Evolutionary conservation across 805 yeast genomes (phyloP), one percentile per base, ranked within the genome.

Genomic region (Pichia scutulata): DNA sequence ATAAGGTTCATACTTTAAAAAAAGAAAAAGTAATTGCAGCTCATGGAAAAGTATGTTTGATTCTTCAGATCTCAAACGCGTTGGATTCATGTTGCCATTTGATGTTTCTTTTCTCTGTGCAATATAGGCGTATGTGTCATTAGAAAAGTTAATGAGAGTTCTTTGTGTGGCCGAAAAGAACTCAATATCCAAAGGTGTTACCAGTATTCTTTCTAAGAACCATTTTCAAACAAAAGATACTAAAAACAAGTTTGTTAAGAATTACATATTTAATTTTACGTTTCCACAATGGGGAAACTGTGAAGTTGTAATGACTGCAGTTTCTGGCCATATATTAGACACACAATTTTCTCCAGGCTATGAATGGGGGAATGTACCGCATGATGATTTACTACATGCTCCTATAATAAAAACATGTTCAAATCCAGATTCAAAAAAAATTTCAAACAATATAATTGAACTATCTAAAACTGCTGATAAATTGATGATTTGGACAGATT

Each of bases 131-230:
- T 33, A 4, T 33, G 7, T 33, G 8, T 12, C 37, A 33, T 6
- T 33, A 16, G 9, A 33, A n/a, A 16, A 19, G 37, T 48, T 21
- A 41, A 85, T 87, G 93, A 82, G 71, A 57, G 79, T 93, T 4
- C 77, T 93, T 44, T 92, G 97, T 69, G 97, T 93, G 50, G 99
- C 99, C 2, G 99, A 93, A 70, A 93, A 93, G 68, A 95, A 95
- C 50, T 87, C 97, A 1, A 93, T 93, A 45, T 95, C 97, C 3
- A 88, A 84, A 63, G 84, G 88, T 13, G 89, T 93, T 13, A 77
- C 95, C 0, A 64, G 68, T 39, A 82, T 84, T 1, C 75, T 93
- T 2, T 82, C 93, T 18, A 96, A 40, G 7, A 37, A 39, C 16
- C 41, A 42, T 33, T 46, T 43, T n/a, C 42, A 36, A 25, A 39